Conservation (phyloP, 306 rosid species). For the Castanea crenata region DNA sequence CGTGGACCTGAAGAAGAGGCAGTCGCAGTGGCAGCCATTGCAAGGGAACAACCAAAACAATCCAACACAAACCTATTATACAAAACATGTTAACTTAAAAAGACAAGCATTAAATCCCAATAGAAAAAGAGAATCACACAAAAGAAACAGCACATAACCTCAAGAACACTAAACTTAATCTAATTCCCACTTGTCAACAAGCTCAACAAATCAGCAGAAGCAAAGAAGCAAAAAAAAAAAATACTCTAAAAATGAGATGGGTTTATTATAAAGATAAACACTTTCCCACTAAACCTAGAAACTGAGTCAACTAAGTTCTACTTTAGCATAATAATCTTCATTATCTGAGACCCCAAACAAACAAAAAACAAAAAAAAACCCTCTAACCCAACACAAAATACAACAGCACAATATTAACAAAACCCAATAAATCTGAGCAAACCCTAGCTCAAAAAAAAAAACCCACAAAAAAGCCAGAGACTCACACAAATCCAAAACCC, state of each 20-base stretch:
- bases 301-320: background rate
- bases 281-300: background rate
- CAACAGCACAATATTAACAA: background rate
- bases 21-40: slow-evolving; percentile 85
- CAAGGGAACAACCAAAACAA: slow-evolving; percentile 33
- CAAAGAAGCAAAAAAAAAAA: background rate
- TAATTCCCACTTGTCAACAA: too few species aligned
- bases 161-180: background rate
- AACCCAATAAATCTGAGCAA: background rate
- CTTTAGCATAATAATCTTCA: background rate
- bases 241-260: background rate
- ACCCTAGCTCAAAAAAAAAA: background rate
- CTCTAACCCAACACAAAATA: background rate
- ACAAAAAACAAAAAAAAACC: too few species aligned
- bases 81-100: background rate
- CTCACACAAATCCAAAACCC: background rate
- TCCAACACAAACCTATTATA: slow-evolving; percentile 4
- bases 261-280: background rate
- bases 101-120: slow-evolving; percentile 1
- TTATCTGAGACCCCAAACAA: background rate
- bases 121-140: background rate
- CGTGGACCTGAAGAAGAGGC: slow-evolving; percentile 78
- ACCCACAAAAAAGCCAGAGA: background rate
- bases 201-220: background rate
- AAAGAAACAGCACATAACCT: background rate